Evolutionary conservation across 306 rosid species (phyloP).

Genomic region (Pyrus pyrifolia): DNA sequence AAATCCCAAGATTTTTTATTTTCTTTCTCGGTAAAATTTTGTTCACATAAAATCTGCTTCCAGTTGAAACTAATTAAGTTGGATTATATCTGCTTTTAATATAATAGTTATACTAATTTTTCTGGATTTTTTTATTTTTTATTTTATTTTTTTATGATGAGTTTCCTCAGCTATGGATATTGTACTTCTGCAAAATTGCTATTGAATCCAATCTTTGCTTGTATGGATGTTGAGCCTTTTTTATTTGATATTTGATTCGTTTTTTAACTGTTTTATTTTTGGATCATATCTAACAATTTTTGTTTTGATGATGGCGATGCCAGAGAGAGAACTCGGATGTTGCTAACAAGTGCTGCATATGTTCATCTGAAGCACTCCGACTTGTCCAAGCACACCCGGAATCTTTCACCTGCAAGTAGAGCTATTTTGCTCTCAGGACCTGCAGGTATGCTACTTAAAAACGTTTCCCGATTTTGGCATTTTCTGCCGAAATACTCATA

Average conservation of each 20-base stretch:
- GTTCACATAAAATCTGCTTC: conserved; percentile 20
- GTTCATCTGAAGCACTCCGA: conserved; percentile 68
- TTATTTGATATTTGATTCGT: not conserved
- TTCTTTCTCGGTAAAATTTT: conserved; percentile 4
- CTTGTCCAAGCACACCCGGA: conserved; percentile 71
- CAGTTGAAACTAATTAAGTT: conserved; percentile 2
- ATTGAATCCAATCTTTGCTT: not conserved
- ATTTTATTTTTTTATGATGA: not conserved
- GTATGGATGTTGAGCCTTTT: not conserved
- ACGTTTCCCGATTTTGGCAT: not conserved
- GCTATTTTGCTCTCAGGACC: conserved; percentile 90
- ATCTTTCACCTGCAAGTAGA: conserved; percentile 84
- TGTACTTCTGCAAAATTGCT: not conserved
- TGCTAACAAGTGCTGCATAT: conserved; percentile 69
- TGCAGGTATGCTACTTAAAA: conserved; percentile 41
- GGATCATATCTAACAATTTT: not conserved
- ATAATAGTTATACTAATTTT: conserved; percentile 12
- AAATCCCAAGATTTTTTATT: not conserved
- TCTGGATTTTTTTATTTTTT: conserved; percentile 2
- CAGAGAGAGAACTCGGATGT: conserved; percentile 61
- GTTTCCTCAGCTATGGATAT: not conserved
- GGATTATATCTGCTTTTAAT: not conserved
- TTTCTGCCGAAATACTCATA: not conserved
- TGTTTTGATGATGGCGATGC: conserved; percentile 15
- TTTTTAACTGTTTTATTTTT: not conserved